Conservation (phyloP, 352 stramenopile species). For the Globisporangium paroecandrum region DNA sequence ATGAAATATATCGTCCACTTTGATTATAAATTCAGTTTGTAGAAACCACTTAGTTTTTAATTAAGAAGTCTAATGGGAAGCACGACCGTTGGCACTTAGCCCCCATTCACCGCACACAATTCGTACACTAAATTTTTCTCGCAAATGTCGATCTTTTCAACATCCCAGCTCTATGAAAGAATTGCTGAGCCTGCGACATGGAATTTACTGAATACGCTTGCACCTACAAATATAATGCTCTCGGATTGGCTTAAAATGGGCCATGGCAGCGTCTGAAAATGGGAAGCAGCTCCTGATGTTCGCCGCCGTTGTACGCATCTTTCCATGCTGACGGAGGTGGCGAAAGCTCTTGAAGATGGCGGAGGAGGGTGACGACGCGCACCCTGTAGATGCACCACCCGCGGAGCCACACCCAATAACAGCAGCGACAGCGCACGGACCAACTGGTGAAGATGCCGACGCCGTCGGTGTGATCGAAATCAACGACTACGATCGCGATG, state of each 20-base stretch:
- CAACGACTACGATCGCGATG: conserved; percentile 16
- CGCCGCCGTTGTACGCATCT: conserved; percentile 32
- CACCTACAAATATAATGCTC: not conserved
- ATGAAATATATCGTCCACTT: no score
- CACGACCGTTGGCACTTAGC: no score
- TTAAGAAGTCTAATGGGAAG: no score
- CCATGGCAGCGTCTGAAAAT: conserved; percentile 15
- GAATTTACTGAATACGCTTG: conserved; percentile 1
- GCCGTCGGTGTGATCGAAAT: conserved; percentile 1
- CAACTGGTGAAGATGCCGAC: not conserved
- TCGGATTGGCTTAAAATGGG: conserved; percentile 3
- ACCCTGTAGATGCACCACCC: not conserved
- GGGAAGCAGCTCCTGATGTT: conserved; percentile 34
- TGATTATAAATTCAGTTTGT: no score
- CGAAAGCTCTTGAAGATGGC: conserved; percentile 6
- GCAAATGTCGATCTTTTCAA: no score
- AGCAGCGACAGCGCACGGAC: not conserved
- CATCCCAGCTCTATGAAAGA: not conserved
- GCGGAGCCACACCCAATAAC: not conserved
- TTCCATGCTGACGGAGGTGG: no score
- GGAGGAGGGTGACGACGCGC: not conserved
- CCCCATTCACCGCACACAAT: no score
- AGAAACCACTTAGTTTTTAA: no score
- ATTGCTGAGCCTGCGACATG: conserved; percentile 12
- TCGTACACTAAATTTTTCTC: no score